A percentile compares a stretch with the other conserved stretches of the same genome.
These are phyloP conservation scores for Colletotrichum higginsianum DNA, from an alignment of 2,329 filamentous ascomycete genomes.

Conservation along the genomic window DNA sequence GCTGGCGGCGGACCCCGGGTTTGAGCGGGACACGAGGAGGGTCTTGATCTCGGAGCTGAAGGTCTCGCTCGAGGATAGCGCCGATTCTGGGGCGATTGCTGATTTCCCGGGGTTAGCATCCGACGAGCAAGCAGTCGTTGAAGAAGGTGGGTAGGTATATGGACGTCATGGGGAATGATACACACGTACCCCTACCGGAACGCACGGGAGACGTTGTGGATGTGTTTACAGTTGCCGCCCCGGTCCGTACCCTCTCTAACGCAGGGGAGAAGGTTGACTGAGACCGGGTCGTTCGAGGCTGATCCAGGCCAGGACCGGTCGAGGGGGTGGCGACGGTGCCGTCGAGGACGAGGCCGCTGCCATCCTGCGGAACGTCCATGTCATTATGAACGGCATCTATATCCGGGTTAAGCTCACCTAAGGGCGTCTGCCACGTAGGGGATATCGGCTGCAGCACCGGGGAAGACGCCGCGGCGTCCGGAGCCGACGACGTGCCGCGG, in stretches of 20 bases:
- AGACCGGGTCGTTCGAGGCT: not conserved
- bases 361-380: not conserved
- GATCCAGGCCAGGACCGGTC: not conserved
- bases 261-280: slow-evolving; percentile 13
- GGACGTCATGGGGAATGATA: too few species aligned
- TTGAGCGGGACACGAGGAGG: slow-evolving; percentile 14
- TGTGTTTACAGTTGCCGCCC: not conserved
- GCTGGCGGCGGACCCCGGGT: slow-evolving; percentile 2
- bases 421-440: slow-evolving; percentile 1
- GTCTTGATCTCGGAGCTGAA: slow-evolving; percentile 35
- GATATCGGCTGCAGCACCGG: not conserved
- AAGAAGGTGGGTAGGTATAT: too few species aligned
- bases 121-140: not conserved
- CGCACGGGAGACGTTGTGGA: not conserved
- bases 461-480: not conserved
- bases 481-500: slow-evolving; percentile 8
- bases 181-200: not conserved
- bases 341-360: not conserved
- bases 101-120: slow-evolving; percentile 6
- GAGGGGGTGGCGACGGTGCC: not conserved
- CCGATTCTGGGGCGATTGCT: slow-evolving; percentile 29
- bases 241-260: not conserved
- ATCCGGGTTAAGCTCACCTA: not conserved
- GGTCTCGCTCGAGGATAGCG: slow-evolving; percentile 19
- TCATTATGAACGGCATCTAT: not conserved